These are phyloP conservation scores for Sporobolomyces pararoseus DNA, from an alignment of 768 basidiomycete species.

Conservation along the genomic window DNA sequence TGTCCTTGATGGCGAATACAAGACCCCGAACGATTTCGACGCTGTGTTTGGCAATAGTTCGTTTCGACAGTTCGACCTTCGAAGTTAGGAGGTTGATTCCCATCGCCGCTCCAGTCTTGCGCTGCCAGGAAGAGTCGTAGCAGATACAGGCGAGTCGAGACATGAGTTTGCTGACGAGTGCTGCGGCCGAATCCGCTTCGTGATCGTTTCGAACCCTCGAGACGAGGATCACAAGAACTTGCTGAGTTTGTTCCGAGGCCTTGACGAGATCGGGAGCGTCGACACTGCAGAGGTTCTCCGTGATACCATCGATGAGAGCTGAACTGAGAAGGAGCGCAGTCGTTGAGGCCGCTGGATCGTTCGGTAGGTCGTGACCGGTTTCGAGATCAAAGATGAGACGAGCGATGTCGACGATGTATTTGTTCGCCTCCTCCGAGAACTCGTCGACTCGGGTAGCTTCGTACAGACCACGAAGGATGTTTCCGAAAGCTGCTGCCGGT, in stretches of 20 bases:
- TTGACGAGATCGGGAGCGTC: slow-evolving; percentile 37
- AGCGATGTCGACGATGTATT: slow-evolving; percentile 66
- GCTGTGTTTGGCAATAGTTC: slow-evolving; percentile 80
- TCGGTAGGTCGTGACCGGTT: slow-evolving; percentile 52
- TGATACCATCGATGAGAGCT: slow-evolving; percentile 66
- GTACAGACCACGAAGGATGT: slow-evolving; percentile 69
- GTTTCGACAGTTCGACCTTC: slow-evolving; percentile 65
- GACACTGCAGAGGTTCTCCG: slow-evolving; percentile 61
- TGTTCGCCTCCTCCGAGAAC: slow-evolving; percentile 64
- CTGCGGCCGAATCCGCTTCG: slow-evolving; percentile 55
- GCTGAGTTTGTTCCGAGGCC: slow-evolving; percentile 43
- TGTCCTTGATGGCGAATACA: slow-evolving; percentile 87
- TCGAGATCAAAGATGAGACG: slow-evolving; percentile 71
- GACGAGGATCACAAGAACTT: slow-evolving; percentile 59
- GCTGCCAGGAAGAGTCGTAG: slow-evolving; percentile 82
- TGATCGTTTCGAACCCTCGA: slow-evolving; percentile 47
- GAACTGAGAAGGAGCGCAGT: slow-evolving; percentile 46
- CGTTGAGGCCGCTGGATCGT: slow-evolving; percentile 45
- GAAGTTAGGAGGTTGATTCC: slow-evolving; percentile 77
- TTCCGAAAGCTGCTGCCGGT: slow-evolving; percentile 67
- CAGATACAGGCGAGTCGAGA: slow-evolving; percentile 79
- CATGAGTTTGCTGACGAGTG: slow-evolving; percentile 73
- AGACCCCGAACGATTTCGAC: slow-evolving; percentile 84
- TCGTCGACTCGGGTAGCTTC: slow-evolving; percentile 70
- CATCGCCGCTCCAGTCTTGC: slow-evolving; percentile 81